Conservation (phyloP, 169 alveolate genomes). For the Eimeria zaria region DNA sequence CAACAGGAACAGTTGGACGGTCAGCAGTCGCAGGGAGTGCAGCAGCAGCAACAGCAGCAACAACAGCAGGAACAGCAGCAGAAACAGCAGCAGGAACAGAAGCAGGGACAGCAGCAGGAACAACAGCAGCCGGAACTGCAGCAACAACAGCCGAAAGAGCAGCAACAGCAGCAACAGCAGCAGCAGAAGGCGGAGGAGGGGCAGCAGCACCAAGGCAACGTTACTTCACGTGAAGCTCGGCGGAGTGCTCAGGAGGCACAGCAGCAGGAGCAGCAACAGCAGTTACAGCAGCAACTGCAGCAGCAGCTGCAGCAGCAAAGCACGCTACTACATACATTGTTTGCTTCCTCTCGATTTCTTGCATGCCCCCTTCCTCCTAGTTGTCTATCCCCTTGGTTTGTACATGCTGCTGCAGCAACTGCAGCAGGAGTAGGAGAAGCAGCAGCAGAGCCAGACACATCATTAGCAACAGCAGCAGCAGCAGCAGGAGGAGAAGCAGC, state of each 20-base stretch:
- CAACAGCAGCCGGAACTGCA: background rate
- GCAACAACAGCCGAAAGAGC: background rate
- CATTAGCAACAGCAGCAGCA: background rate
- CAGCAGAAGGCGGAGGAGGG: too few relatives aligned
- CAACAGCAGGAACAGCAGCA: constrained; percentile 12
- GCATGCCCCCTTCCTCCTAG: constrained; percentile 32
- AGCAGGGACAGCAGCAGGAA: background rate
- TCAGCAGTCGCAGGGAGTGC: background rate
- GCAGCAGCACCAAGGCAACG: too few relatives aligned
- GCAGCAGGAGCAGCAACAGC: constrained; percentile 35
- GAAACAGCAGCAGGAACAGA: constrained; percentile 18
- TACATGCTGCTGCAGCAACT: background rate
- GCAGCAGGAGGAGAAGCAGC: background rate
- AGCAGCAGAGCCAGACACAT: background rate
- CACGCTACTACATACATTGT: background rate
- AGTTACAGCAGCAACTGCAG: constrained; percentile 44
- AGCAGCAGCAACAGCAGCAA: constrained; percentile 8
- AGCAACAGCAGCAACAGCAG: background rate
- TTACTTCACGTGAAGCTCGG: background rate
- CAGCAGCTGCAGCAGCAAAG: constrained; percentile 69
- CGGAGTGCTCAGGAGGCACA: background rate
- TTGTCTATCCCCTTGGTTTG: background rate
- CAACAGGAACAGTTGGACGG: background rate
- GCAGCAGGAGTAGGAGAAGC: background rate
- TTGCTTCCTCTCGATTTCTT: constrained; percentile 34